Percentiles rank a stretch among this genome's conserved stretches.
Evolutionary conservation across 1,284 basidiomycete genomes (phyloP).

Genomic region (Microbotryum saponariae): DNA sequence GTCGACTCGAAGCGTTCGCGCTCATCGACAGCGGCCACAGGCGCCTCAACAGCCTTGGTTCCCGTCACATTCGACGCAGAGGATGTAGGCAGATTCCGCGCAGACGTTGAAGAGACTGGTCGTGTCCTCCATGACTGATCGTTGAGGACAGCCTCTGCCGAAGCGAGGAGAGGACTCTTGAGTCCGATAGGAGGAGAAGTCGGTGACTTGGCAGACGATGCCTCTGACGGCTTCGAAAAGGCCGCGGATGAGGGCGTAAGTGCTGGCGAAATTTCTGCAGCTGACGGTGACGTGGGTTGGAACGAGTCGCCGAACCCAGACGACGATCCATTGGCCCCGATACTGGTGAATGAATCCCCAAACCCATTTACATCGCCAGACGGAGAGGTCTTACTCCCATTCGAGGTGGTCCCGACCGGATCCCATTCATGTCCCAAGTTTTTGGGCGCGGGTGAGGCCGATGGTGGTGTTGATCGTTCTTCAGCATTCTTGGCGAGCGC

Average conservation of each 20-base stretch:
- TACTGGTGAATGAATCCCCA: too few species aligned
- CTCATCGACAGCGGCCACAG: conserved; percentile 10
- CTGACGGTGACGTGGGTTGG: not conserved
- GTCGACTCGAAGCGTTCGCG: conserved; percentile 17
- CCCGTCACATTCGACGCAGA: not conserved
- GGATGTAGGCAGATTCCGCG: too few species aligned
- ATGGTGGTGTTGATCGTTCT: not conserved
- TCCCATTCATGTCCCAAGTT: not conserved
- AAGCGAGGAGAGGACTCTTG: too few species aligned
- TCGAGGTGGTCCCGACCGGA: not conserved
- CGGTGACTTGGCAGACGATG: not conserved
- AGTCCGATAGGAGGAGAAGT: not conserved
- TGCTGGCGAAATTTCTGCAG: too few species aligned
- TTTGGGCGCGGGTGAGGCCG: not conserved
- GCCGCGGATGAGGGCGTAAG: too few species aligned
- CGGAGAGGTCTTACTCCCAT: too few species aligned
- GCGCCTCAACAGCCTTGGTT: not conserved
- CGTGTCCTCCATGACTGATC: too few species aligned
- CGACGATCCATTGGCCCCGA: too few species aligned
- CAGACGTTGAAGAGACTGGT: too few species aligned
- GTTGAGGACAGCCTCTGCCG: too few species aligned
- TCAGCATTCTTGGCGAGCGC: not conserved
- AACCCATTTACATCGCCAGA: too few species aligned
- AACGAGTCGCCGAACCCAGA: conserved; percentile 24
- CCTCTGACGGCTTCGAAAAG: not conserved